Evolutionary conservation across 495 filamentous ascomycete species (phyloP).

Genomic region (Hypoxylon rickii): DNA sequence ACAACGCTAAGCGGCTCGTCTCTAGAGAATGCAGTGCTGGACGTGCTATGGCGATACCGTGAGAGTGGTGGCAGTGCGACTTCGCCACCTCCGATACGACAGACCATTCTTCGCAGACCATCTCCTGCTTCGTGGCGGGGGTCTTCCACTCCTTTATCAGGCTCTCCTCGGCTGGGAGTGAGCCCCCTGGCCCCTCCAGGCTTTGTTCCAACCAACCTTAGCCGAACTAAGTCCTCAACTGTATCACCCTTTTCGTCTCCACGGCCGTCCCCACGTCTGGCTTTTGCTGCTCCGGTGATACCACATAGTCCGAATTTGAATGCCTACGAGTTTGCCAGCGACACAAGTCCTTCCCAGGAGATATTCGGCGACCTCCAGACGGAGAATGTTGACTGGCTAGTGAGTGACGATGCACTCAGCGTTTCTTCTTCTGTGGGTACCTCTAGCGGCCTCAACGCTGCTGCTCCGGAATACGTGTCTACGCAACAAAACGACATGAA

Average conservation of each 20-base stretch:
- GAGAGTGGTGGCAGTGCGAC: slow-evolving; percentile 74
- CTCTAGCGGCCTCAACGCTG: slow-evolving; percentile 70
- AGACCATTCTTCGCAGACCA: slow-evolving; percentile 84
- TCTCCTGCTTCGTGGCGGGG: slow-evolving; percentile 96
- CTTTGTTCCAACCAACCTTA: slow-evolving; percentile 75
- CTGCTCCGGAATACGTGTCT: slow-evolving; percentile 78
- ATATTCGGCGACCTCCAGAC: slow-evolving; percentile 90
- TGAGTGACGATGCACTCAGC: slow-evolving; percentile 85
- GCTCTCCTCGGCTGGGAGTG: slow-evolving; percentile 74
- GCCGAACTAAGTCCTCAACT: slow-evolving; percentile 72
- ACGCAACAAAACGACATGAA: slow-evolving; percentile 87
- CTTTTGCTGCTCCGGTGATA: slow-evolving; percentile 86
- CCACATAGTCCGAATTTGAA: slow-evolving; percentile 93
- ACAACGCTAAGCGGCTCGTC: slow-evolving; percentile 74
- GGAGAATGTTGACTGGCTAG: slow-evolving; percentile 95
- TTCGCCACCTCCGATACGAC: slow-evolving; percentile 78
- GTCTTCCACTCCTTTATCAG: slow-evolving; percentile 73
- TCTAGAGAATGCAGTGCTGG: slow-evolving; percentile 88
- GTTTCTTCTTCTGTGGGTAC: slow-evolving; percentile 71
- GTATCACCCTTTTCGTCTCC: slow-evolving; percentile 93
- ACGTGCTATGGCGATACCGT: slow-evolving; percentile 89
- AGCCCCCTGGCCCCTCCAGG: slow-evolving; percentile 83
- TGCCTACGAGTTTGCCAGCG: slow-evolving; percentile 85
- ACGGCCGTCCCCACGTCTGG: slow-evolving; percentile 88
- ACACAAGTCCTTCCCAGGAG: slow-evolving; percentile 74